Evolutionary conservation across 1,284 basidiomycete genomes (phyloP).

Genomic region (Farysia itapuensis): DNA sequence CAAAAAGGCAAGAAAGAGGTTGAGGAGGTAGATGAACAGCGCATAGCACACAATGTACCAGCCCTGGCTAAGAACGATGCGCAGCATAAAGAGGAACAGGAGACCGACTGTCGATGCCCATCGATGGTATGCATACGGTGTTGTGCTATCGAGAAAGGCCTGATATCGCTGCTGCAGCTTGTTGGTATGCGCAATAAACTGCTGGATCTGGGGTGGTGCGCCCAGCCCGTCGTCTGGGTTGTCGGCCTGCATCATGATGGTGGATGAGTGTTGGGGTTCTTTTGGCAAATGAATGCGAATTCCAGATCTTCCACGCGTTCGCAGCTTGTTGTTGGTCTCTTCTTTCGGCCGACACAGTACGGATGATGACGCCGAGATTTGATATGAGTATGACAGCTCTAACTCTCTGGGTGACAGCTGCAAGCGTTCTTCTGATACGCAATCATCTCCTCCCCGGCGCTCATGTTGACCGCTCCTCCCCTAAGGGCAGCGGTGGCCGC

Average conservation of each 20-base stretch:
- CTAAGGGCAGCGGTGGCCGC: too few relatives aligned
- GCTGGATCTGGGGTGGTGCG: slow-evolving; percentile 37
- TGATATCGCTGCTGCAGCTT: slow-evolving; percentile 63
- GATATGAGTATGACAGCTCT: too few relatives aligned
- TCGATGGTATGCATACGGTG: slow-evolving; percentile 82
- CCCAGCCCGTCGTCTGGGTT: slow-evolving; percentile 32
- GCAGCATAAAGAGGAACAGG: slow-evolving; percentile 76
- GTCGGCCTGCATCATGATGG: slow-evolving; percentile 51
- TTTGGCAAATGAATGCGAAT: too few relatives aligned
- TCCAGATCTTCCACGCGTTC: too few relatives aligned
- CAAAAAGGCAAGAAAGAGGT: slow-evolving; percentile 78
- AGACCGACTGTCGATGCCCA: slow-evolving; percentile 81
- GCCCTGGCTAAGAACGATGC: slow-evolving; percentile 85
- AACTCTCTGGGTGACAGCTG: too few relatives aligned
- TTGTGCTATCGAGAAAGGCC: slow-evolving; percentile 82
- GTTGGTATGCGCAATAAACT: slow-evolving; percentile 44
- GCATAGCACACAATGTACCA: slow-evolving; percentile 75
- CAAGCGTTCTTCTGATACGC: too few relatives aligned
- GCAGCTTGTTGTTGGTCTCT: too few relatives aligned
- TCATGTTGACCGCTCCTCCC: too few relatives aligned
- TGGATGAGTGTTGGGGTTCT: too few relatives aligned
- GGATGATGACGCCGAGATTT: too few relatives aligned
- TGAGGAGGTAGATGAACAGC: slow-evolving; percentile 59
- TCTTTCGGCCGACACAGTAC: too few relatives aligned
- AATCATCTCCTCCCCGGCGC: too few relatives aligned